Evolutionary conservation across 805 yeast genomes (phyloP).

Genomic region (Cyberlindnera suaveolens): DNA sequence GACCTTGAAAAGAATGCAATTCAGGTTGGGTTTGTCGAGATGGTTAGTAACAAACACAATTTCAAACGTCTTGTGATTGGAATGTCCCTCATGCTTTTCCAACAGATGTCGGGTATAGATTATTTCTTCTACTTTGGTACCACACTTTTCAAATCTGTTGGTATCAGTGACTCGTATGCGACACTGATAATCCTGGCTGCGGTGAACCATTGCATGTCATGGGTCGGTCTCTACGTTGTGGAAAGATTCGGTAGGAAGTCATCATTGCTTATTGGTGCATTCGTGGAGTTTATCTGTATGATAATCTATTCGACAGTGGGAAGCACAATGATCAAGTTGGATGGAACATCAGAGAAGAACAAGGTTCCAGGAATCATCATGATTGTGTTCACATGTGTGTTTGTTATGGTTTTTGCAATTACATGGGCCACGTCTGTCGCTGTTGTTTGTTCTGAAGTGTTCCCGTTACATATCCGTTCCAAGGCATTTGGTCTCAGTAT

Average conservation of each 20-base stretch:
- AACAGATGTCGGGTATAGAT: slow-evolving; percentile 61
- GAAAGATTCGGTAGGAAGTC: slow-evolving; percentile 44
- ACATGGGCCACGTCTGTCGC: slow-evolving; percentile 54
- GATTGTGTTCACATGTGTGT: slow-evolving; percentile 49
- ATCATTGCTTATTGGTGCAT: slow-evolving; percentile 34
- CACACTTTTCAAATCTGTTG: slow-evolving; percentile 48
- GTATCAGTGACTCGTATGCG: slow-evolving; percentile 46
- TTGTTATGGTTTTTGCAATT: slow-evolving; percentile 44
- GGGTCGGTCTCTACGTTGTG: slow-evolving; percentile 40
- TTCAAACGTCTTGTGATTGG: slow-evolving; percentile 45
- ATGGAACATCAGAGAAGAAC: slow-evolving; percentile 20
- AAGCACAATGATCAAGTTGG: slow-evolving; percentile 31
- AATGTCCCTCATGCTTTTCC: slow-evolving; percentile 48
- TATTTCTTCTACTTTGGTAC: slow-evolving; percentile 65
- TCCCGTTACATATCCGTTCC: slow-evolving; percentile 54
- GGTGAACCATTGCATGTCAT: slow-evolving; percentile 46
- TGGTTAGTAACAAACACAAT: slow-evolving; percentile 29
- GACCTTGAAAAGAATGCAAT: slow-evolving; percentile 7
- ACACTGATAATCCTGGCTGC: slow-evolving; percentile 50
- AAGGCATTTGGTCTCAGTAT: slow-evolving; percentile 49
- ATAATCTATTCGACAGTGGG: slow-evolving; percentile 44
- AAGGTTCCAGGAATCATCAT: slow-evolving; percentile 43
- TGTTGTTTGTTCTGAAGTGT: slow-evolving; percentile 41
- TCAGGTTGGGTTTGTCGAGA: slow-evolving; percentile 41
- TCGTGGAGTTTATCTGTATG: slow-evolving; percentile 45